Conservation (phyloP, 805 yeast species). For the Torulaspora microellipsoides region DNA sequence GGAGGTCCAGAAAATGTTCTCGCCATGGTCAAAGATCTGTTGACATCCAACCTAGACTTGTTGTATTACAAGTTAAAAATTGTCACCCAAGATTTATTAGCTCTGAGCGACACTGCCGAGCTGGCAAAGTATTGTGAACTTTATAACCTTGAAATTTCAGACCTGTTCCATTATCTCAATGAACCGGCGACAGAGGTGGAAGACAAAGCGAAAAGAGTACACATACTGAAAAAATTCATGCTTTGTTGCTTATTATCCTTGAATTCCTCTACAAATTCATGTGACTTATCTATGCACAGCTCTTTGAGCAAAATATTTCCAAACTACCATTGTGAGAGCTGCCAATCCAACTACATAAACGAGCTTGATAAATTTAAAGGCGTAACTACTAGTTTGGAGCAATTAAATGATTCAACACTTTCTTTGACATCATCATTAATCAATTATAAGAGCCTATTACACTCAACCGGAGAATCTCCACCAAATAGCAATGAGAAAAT, state of each 20-base stretch:
- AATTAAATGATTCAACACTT: constrained; percentile 3
- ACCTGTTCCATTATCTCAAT: constrained; percentile 25
- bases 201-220: constrained; percentile 34
- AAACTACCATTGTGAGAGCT: not conserved
- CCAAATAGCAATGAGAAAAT: not conserved
- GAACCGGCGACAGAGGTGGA: constrained; percentile 25
- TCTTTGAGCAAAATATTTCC: constrained; percentile 8
- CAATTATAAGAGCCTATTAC: constrained; percentile 1
- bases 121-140: constrained; percentile 42
- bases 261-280: constrained; percentile 16
- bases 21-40: constrained; percentile 28
- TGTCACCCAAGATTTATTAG: constrained; percentile 27
- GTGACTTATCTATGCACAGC: constrained; percentile 4
- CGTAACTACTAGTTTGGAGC: constrained; percentile 6
- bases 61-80: constrained; percentile 25
- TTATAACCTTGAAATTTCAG: constrained; percentile 36
- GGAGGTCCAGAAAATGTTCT: not conserved
- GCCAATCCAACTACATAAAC: not conserved
- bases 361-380: constrained; percentile 5
- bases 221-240: constrained; percentile 39
- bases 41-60: constrained; percentile 33
- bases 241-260: constrained; percentile 42
- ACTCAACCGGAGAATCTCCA: constrained; percentile 1
- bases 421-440: constrained; percentile 8
- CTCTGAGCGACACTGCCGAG: constrained; percentile 32